Conservation (phyloP, 345 rosid genomes). For the Eucalyptus rudis region DNA sequence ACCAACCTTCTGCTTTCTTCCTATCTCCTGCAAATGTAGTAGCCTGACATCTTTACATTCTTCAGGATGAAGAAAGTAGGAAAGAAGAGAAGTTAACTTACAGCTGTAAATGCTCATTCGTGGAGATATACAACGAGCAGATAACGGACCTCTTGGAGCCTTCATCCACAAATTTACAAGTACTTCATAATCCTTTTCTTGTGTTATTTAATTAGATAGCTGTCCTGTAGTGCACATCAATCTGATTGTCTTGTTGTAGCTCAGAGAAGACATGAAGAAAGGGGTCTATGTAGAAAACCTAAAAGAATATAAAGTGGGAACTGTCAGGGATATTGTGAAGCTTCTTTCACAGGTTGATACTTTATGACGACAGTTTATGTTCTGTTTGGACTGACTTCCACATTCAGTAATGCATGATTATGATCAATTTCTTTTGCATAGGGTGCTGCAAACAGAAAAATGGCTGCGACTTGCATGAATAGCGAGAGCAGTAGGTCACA, state of each 20-base stretch:
- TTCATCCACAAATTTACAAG: constrained; percentile 77
- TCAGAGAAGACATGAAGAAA: constrained; percentile 82
- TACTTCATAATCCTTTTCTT: constrained; percentile 11
- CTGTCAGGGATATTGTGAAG: constrained; percentile 58
- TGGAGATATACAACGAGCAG: constrained; percentile 95
- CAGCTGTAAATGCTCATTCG: constrained; percentile 85
- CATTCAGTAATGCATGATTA: not conserved
- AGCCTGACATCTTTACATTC: not conserved
- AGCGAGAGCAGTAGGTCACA: constrained; percentile 98
- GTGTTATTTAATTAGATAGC: not conserved
- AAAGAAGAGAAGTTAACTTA: constrained; percentile 64
- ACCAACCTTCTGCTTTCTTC: not conserved
- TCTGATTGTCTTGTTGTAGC: constrained; percentile 36
- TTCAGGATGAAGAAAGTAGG: constrained; percentile 75
- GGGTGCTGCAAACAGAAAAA: constrained; percentile 87
- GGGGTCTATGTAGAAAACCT: constrained; percentile 92
- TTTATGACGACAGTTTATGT: not conserved
- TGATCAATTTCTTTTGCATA: constrained; percentile 5
- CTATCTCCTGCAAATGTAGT: not conserved
- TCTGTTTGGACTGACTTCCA: not conserved
- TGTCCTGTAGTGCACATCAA: not conserved
- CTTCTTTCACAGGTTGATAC: constrained; percentile 59
- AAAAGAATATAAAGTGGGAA: constrained; percentile 51
- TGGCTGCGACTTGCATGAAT: constrained; percentile 86
- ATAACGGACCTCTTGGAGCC: constrained; percentile 89